These are phyloP conservation scores for Dictyostelium discoideum DNA, from an alignment of 78 protist species.

Conservation along the genomic window dicty_2.7 NC_007088.5:8386001-8386500, in stretches of 20 bases:
- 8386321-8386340: slow-evolving; percentile 84
- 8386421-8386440: slow-evolving; percentile 90
- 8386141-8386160: slow-evolving; percentile 95
- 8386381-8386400: slow-evolving; percentile 19
- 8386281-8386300: slow-evolving; percentile 92
- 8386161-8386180: slow-evolving; percentile 94
- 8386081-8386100: slow-evolving; percentile 90
- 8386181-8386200: slow-evolving; percentile 96
- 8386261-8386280: slow-evolving; percentile 88
- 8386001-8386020: slow-evolving; percentile 97
- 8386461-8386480: slow-evolving; percentile 95
- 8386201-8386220: slow-evolving; percentile 82
- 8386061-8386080: slow-evolving; percentile 94
- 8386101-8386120: slow-evolving; percentile 95
- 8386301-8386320: slow-evolving; percentile 91
- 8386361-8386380: slow-evolving; percentile 81
- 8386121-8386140: slow-evolving; percentile 88
- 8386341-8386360: slow-evolving; percentile 92
- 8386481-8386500: slow-evolving; percentile 95
- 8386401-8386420: slow-evolving; percentile 76
- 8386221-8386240: slow-evolving; percentile 86
- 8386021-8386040: slow-evolving; percentile 96
- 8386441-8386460: slow-evolving; percentile 82
- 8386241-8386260: slow-evolving; percentile 92
- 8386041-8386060: slow-evolving; percentile 94